Base-by-base conservation (phyloP, 768 basidiomycete genomes). In the Chalciporus piperatus region DNA sequence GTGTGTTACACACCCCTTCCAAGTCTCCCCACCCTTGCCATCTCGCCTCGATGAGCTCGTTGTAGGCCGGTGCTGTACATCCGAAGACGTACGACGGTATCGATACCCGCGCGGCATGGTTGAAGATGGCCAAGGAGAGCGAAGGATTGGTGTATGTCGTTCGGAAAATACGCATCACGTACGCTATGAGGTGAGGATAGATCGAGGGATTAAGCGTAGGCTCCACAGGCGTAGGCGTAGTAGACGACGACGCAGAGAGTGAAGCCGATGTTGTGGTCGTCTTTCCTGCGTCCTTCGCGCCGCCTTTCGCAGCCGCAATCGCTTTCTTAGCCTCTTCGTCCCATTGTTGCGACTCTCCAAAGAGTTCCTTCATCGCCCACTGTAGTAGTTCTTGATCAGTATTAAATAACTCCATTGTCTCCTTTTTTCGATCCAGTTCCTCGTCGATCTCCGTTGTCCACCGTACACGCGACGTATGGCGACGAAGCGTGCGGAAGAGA, bases 11-110 rank as follows among this genome's bases (percentile, higher is more conserved):
- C 0, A 93, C 84, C 23, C 87, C 89, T 41, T 79, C 76, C 32
- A 94, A 70, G 70, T 96, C 92, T n/a, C 81, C 80, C 74, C 95
- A 91, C 49, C 77, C 82, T 8, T 73, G 70, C 95, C 95, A 98
- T 17, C 82, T 82, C n/a, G 89, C 92, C 60, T 81, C 75, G 23
- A 98, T 80, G 17, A 94, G 76, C 64, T 96, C 92, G 67, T 94
- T 92, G 70, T 96, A 97, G 1, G 86, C 88, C 10, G 77, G 77
- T 0, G 93, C 89, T 10, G 90, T 87, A 69, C 95, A 98, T 3
- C 94, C 95, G 60, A 86, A 85, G 27, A 95, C 86, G 67, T 91
- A 98, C 5, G 88, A 92, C 4, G 84, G 76, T 44, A 87, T 80
- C 1, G 89, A 91, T 4, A 84, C 78, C 37, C 78, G 78, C 37